Conservation (phyloP, 176 grass and related monocot species). For the Tuctoria greenei region DNA sequence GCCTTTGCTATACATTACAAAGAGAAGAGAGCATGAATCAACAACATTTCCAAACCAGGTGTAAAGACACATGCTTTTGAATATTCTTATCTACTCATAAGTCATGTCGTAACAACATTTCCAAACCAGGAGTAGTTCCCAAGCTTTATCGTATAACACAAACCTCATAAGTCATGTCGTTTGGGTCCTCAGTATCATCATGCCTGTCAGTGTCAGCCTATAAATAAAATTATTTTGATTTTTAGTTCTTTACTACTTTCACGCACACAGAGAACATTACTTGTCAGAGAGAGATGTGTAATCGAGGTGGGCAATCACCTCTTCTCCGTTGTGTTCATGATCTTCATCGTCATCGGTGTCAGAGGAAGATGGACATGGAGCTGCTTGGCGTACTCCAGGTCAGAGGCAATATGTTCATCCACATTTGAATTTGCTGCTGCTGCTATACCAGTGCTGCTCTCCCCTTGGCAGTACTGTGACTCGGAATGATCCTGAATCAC, state of each 20-base stretch:
- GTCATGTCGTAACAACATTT: too few species aligned
- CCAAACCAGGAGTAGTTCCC: too few species aligned
- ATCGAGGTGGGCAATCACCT: conserved; percentile 41
- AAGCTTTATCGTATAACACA: too few species aligned
- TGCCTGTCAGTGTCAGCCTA: conserved; percentile 53
- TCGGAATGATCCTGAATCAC: conserved; percentile 18
- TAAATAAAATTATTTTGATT: conserved; percentile 1
- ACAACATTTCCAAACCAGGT: conserved; percentile 8
- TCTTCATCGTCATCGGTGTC: conserved; percentile 34
- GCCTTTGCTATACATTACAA: conserved; percentile 56
- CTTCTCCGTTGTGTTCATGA: conserved; percentile 29
- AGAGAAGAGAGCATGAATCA: conserved; percentile 1
- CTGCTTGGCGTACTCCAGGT: conserved; percentile 50
- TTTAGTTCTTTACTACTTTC: conserved; percentile 31
- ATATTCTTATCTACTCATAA: not conserved
- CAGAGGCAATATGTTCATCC: conserved; percentile 45
- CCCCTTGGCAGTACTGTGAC: conserved; percentile 36
- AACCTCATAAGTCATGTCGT: conserved; percentile 95
- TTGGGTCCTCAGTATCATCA: conserved; percentile 58
- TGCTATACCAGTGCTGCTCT: conserved; percentile 28
- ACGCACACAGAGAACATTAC: conserved; percentile 1
- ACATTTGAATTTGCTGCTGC: conserved; percentile 27
- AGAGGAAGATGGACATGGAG: conserved; percentile 52
- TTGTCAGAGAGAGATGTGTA: not conserved
- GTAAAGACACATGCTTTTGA: not conserved